phyloP scores from a whole-genome alignment of 768 basidiomycete species.

The Trametes maxima region DNA sequence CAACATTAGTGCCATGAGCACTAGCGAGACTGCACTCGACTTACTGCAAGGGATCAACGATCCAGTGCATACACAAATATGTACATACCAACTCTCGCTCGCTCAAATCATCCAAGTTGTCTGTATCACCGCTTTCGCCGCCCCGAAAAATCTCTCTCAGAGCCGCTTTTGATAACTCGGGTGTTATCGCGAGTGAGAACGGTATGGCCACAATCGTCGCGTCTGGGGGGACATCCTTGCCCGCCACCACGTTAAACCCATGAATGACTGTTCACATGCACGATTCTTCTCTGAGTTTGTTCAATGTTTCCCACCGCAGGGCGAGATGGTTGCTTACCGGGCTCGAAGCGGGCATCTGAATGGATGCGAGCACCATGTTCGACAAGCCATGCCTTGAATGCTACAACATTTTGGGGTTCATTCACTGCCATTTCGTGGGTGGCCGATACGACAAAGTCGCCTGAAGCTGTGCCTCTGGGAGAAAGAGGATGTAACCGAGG shows the following conservation, averaged over 20 bases:
- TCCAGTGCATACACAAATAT: conserved; percentile 69
- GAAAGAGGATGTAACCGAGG: neutral
- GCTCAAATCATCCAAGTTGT: conserved; percentile 44
- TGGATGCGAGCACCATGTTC: conserved; percentile 55
- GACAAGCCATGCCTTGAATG: conserved; percentile 54
- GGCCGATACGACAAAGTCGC: neutral
- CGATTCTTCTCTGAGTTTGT: conserved; percentile 6
- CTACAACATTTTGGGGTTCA: conserved; percentile 25
- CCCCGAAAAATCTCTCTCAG: conserved; percentile 44
- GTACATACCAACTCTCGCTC: conserved; percentile 69
- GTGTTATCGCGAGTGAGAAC: conserved; percentile 64
- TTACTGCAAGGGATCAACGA: conserved; percentile 42
- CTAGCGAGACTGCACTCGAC: neutral
- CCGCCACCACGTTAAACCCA: conserved; percentile 57
- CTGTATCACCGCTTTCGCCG: conserved; percentile 13
- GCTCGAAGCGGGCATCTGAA: conserved; percentile 42
- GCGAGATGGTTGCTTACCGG: conserved; percentile 44
- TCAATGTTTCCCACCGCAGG: neutral
- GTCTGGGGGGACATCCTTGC: conserved; percentile 49
- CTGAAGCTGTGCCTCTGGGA: neutral
- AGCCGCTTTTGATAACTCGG: conserved; percentile 46
- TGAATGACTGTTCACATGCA: conserved; percentile 21
- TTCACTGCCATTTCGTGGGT: neutral
- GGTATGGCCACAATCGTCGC: conserved; percentile 67
- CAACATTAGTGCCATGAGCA: no score